These are phyloP conservation scores for Syncephalastrum sp. DNA, from an alignment of 371 early-diverging fungal genomes.

Conservation along the genomic window DNA sequence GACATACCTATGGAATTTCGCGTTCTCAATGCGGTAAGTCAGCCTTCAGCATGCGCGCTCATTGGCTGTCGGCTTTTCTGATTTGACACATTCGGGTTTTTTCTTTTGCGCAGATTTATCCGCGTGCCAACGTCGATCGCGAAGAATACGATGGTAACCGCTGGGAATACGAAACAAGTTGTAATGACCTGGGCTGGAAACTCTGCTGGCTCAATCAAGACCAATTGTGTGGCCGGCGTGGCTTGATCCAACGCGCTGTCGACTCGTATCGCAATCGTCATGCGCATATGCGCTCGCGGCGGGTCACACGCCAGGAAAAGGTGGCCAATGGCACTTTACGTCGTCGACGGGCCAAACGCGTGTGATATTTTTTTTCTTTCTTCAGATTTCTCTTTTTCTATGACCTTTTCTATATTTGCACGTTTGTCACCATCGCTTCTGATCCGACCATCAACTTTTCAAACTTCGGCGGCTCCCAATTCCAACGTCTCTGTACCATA, in stretches of 20 bases:
- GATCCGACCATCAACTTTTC: neutral
- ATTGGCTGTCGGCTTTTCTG: constrained; percentile 4
- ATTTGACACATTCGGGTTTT: neutral
- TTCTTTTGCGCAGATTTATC: constrained; percentile 60
- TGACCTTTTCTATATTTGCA: neutral
- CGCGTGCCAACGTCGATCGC: constrained; percentile 68
- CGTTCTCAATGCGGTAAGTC: constrained; percentile 63
- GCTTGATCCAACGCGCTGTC: constrained; percentile 89
- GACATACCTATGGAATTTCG: constrained; percentile 70
- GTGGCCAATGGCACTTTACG: constrained; percentile 65
- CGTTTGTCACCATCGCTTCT: neutral
- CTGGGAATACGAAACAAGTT: constrained; percentile 89
- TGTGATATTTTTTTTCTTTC: no score
- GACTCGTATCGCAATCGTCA: constrained; percentile 88
- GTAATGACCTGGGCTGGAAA: constrained; percentile 86
- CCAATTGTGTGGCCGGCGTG: constrained; percentile 77
- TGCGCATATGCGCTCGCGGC: constrained; percentile 70
- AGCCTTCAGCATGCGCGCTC: neutral
- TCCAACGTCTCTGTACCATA: no score
- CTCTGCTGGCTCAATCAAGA: constrained; percentile 79
- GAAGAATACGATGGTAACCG: constrained; percentile 81
- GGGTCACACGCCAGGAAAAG: constrained; percentile 78
- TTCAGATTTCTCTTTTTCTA: constrained; percentile 3
- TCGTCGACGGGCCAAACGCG: constrained; percentile 33
- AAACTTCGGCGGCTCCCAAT: no score